phyloP scores from a whole-genome alignment of 805 yeast genomes.

The Hanseniaspora clermontiae region DNA sequence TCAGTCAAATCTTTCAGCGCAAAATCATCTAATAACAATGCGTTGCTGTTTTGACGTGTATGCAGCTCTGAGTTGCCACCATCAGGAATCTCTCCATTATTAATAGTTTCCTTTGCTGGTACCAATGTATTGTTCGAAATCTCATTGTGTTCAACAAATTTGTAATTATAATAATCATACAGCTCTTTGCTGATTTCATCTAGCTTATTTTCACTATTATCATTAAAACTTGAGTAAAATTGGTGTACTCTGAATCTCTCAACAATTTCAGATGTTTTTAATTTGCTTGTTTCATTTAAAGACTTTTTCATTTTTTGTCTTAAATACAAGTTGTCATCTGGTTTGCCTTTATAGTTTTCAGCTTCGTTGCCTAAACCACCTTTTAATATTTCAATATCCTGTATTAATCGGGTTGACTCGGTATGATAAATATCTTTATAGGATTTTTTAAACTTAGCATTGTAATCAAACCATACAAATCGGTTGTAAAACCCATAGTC shows the following conservation, averaged over 20 bases:
- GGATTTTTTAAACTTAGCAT: not conserved
- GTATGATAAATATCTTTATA: not conserved
- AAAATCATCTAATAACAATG: not conserved
- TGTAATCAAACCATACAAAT: conserved; percentile 12
- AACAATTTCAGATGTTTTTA: not conserved
- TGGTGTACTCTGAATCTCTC: conserved; percentile 10
- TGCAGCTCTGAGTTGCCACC: not conserved
- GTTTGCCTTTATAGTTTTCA: not conserved
- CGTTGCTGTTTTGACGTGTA: not conserved
- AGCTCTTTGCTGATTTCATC: conserved; percentile 12
- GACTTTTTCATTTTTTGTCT: not conserved
- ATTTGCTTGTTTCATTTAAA: not conserved
- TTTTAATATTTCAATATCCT: conserved; percentile 2
- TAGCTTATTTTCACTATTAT: not conserved
- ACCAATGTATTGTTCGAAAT: conserved; percentile 13
- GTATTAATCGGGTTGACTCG: not conserved
- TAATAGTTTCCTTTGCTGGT: conserved; percentile 21
- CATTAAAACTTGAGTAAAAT: conserved; percentile 5
- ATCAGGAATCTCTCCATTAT: conserved; percentile 21
- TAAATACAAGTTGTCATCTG: not conserved
- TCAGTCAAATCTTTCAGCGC: conserved; percentile 13
- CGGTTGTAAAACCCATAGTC: conserved; percentile 11
- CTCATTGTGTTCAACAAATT: conserved; percentile 16
- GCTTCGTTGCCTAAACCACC: not conserved
- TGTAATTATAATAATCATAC: conserved; percentile 21